phyloP scores from a whole-genome alignment of 495 filamentous ascomycete genomes.

The Podospora bellae-mahoneyi region DNA sequence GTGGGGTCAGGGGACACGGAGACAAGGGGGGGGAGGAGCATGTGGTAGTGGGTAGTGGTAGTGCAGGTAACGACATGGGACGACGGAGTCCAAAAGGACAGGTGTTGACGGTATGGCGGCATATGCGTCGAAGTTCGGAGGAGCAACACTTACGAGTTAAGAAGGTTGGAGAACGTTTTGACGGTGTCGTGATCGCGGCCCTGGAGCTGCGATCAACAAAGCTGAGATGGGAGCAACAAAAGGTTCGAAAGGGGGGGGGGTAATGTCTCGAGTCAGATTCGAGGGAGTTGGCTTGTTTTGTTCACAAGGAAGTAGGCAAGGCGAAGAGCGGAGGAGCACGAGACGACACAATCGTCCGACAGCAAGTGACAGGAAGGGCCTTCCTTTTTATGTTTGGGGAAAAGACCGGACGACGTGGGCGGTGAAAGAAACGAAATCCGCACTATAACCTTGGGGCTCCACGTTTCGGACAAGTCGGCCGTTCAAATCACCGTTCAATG shows the following conservation, averaged over 20 bases:
- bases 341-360: conserved; percentile 10
- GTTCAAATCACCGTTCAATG: conserved; percentile 7
- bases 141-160: conserved; percentile 68
- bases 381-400: conserved; percentile 9
- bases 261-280: not conserved
- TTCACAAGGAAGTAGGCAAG: not conserved
- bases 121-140: not conserved
- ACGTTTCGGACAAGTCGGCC: conserved; percentile 24
- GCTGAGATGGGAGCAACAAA: conserved; percentile 19
- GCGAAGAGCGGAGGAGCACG: not conserved
- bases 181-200: conserved; percentile 57
- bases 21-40: not conserved
- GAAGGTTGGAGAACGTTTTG: conserved; percentile 89
- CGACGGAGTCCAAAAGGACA: not conserved
- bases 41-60: not conserved
- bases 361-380: conserved; percentile 1
- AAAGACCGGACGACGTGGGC: conserved; percentile 7
- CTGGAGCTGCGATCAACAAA: conserved; percentile 47
- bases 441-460: conserved; percentile 15
- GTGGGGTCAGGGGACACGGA: not conserved
- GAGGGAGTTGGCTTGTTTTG: not conserved
- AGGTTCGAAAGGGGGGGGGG: not conserved
- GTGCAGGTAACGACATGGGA: not conserved
- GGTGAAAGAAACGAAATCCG: conserved; percentile 9
- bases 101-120: not conserved